Base-by-base conservation (phyloP, 1,139 yeast genomes). In the Kurtzmaniella quercitrusa region DNA sequence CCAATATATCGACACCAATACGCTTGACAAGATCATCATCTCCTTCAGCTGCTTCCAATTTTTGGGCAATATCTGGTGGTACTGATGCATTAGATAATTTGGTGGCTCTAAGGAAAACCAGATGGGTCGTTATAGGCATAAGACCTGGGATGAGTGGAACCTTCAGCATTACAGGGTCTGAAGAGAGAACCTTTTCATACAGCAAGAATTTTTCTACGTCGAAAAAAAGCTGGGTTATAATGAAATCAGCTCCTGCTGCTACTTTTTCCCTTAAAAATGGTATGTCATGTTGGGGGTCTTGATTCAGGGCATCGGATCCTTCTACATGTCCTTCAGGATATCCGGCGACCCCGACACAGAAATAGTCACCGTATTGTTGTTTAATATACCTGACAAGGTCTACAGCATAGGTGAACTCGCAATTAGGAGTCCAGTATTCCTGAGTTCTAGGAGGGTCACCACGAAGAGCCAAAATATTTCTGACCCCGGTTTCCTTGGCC, bases 321-420 rank as follows among this genome's bases (percentile, higher is more conserved):
- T 88, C 95, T 38, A 87, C 90, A 64, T 93, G 98, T 19, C 99
- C 99, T 58, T 93, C 96, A 8, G 97, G 97, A 62, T 91, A 91
- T 1, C 93, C 96, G 3, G 96, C 96, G 8, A 90, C 96, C 42
- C 96, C 96, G 48, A 90, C 72, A 58, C 94, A 83, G 60, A 89
- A 87, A 58, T 79, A 82, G 57, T 84, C 82, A 14, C 88, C 95
- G 58, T 88, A 76, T 40, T 78, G 65, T 40, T 68, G 48, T 53
- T 79, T 81, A 52, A 93, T 91, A 59, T 91, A 89, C 51, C 66
- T 73, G 27, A 93, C 93, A 56, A 93, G 75, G 62, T 93, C 98
- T 9, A 81, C 85, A 0, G 97, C 96, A 56, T 82, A 76, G 47
- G 68, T 68, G 61, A 88, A 87, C 48, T 81, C 82, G 47, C 77